These are phyloP conservation scores for Zychaea mexicana DNA, from an alignment of 371 early-diverging fungal genomes.

Conservation along the genomic window DNA sequence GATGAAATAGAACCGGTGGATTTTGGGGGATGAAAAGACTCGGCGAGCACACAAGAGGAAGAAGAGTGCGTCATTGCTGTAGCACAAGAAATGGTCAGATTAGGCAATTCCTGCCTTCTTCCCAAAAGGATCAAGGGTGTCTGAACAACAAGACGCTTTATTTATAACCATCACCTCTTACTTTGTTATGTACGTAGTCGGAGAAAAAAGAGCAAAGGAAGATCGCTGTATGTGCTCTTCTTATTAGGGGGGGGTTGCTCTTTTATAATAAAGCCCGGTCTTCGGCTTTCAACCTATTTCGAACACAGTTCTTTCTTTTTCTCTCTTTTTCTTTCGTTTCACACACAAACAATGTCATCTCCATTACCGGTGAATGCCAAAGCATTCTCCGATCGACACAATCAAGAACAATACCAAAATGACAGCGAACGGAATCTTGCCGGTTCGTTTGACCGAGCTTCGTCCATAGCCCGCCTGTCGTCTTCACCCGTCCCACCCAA, in stretches of 20 bases:
- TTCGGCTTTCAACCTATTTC: not conserved
- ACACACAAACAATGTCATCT: slow-evolving; percentile 30
- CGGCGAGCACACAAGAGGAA: not conserved
- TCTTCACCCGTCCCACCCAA: slow-evolving; percentile 34
- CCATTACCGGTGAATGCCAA: slow-evolving; percentile 55
- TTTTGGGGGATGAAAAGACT: not conserved
- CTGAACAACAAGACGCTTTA: too few species aligned
- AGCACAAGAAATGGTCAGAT: not conserved
- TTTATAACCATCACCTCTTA: not conserved
- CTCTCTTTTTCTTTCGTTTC: not conserved
- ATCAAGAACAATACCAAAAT: slow-evolving; percentile 3
- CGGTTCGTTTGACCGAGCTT: slow-evolving; percentile 31
- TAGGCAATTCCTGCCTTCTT: not conserved
- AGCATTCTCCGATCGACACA: slow-evolving; percentile 19
- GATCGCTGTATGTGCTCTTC: too few species aligned
- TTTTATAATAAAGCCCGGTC: not conserved
- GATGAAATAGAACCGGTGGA: too few species aligned
- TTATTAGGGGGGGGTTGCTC: not conserved
- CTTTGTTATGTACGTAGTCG: not conserved
- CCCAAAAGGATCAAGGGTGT: not conserved
- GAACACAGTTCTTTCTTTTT: not conserved
- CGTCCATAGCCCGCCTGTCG: slow-evolving; percentile 35
- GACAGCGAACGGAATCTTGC: slow-evolving; percentile 5
- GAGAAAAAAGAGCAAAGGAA: too few species aligned
- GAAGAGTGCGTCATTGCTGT: not conserved